A percentile compares a stretch with the other conserved stretches of the same genome.
Evolutionary conservation across 768 basidiomycete species (phyloP).

Genomic region (Boletus speciosus): DNA sequence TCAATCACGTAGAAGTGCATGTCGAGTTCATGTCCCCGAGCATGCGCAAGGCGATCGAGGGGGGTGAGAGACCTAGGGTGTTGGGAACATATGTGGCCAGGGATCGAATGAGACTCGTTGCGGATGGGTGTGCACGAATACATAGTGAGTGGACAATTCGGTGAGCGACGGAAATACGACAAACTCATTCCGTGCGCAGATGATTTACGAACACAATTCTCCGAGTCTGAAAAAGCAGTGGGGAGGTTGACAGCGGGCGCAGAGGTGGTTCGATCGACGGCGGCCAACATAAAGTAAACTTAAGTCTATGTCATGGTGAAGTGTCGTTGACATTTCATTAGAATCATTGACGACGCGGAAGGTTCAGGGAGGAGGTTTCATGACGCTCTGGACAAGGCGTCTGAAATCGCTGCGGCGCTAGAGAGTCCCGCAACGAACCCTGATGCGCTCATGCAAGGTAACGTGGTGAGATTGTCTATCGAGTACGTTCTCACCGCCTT

Average conservation of each 20-base stretch:
- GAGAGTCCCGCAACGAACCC: conserved; percentile 53
- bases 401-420: conserved; percentile 45
- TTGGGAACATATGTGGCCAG: conserved; percentile 79
- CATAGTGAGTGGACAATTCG: conserved; percentile 49
- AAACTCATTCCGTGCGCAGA: conserved; percentile 36
- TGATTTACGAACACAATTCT: conserved; percentile 54
- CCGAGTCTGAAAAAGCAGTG: conserved; percentile 52
- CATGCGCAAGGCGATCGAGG: conserved; percentile 66
- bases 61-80: conserved; percentile 63
- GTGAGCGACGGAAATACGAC: not conserved
- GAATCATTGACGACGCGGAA: conserved; percentile 60
- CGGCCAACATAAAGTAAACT: conserved; percentile 46
- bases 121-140: conserved; percentile 62
- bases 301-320: not conserved
- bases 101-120: conserved; percentile 77
- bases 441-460: conserved; percentile 55
- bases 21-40: conserved; percentile 69
- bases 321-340: conserved; percentile 24
- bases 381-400: conserved; percentile 55
- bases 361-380: conserved; percentile 52
- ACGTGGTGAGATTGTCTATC: not conserved
- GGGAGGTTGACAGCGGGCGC: conserved; percentile 53
- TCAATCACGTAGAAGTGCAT: conserved; percentile 64
- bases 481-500: not conserved
- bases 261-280: conserved; percentile 51